Evolutionary conservation across 768 basidiomycete species (phyloP).

Genomic region (Mycena kentingensis): DNA sequence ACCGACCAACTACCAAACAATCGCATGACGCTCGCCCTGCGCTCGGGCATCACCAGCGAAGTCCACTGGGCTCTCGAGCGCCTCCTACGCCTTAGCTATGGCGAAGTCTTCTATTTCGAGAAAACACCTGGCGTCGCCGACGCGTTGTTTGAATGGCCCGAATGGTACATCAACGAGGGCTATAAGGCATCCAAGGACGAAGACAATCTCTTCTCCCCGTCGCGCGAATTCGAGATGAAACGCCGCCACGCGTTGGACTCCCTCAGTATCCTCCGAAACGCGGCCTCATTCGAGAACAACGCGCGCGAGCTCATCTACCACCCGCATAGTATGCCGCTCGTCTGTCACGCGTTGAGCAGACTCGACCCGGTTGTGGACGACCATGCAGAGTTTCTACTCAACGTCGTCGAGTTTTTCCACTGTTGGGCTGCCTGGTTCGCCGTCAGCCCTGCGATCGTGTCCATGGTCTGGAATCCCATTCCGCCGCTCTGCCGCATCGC

Average conservation of each 20-base stretch:
- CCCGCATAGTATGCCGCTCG: conserved; percentile 63
- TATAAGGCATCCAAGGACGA: conserved; percentile 45
- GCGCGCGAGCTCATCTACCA: conserved; percentile 59
- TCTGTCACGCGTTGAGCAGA: conserved; percentile 64
- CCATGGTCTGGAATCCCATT: conserved; percentile 50
- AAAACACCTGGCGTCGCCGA: conserved; percentile 79
- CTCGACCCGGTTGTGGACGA: conserved; percentile 64
- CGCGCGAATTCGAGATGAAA: conserved; percentile 51
- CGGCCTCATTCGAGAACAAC: conserved; percentile 70
- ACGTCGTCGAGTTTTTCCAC: conserved; percentile 72
- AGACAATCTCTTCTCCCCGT: conserved; percentile 55
- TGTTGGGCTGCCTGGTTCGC: conserved; percentile 52
- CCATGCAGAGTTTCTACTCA: conserved; percentile 71
- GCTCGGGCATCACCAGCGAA: conserved; percentile 80
- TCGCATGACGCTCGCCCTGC: conserved; percentile 87
- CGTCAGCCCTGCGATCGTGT: conserved; percentile 34
- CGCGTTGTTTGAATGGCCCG: conserved; percentile 85
- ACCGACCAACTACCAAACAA: conserved; percentile 80
- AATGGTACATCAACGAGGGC: conserved; percentile 75
- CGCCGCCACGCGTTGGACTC: conserved; percentile 83
- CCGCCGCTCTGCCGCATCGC: conserved; percentile 57
- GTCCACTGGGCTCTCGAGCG: conserved; percentile 89
- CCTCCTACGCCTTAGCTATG: conserved; percentile 75
- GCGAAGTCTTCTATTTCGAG: conserved; percentile 74
- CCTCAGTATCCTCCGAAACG: conserved; percentile 84